Evolutionary conservation across 139 green algal genomes (phyloP), one percentile per base, ranked within the genome.

Genomic region (Coelastrella sp.): DNA sequence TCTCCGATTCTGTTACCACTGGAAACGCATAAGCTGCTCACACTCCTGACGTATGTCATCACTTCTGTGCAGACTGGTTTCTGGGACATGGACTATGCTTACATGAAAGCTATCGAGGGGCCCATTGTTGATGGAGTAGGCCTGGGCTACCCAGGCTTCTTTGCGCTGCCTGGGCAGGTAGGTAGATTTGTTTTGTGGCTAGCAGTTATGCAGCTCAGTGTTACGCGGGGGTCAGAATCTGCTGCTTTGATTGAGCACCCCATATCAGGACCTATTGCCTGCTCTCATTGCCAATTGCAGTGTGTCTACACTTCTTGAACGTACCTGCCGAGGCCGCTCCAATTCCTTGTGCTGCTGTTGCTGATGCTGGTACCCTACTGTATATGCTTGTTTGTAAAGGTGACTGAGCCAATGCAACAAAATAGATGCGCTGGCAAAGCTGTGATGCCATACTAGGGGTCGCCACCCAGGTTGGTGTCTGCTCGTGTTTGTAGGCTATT

Each of bases 111-210:
- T 11, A 88, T 88, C 7, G 86, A 90, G 86, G 86, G 86, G 5
- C 60, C 76, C 76, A 90, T 90, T 32, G 61, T 86, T 64, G 86
- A 90, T 23, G 86, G 86, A 10, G 86, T 90, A 60, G 86, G 86
- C 0, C 76, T 90, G 59, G 86, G 86, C 0, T 90, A 90, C 60
- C 86, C 86, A 0, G 86, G 86, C 17, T 85, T 85, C 76, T 85
- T 85, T 73, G 86, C 74, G 23, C 77, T 85, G 76, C 76, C 76
- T 32, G 76, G 86, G 5, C 85, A 89, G 85, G 83, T 88, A 22
- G 68, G 68, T 16, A 8, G 6, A 0, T 20, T 20, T 2, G 8
- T 22, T 76, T 20, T 23, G 22, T 76, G 6, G 6, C 17, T 7
- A n/a, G 68, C n/a, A n/a, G n/a, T n/a, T n/a, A 16, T 76, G 14